Evolutionary conservation across 352 stramenopile genomes (phyloP).

Genomic region (Thraustochytrium striatum): DNA sequence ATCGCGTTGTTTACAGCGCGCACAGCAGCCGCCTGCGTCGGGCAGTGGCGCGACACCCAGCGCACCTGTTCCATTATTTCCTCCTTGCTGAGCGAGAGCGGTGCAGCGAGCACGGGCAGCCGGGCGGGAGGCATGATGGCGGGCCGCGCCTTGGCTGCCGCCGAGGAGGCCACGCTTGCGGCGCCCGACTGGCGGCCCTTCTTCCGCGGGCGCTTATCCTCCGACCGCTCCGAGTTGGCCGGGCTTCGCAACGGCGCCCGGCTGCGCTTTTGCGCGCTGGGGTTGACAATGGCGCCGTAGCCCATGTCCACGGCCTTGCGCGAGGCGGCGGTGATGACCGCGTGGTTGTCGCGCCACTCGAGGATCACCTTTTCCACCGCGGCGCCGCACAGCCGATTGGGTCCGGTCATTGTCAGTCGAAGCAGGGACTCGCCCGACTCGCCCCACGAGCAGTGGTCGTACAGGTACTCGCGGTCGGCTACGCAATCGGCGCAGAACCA

Average conservation of each 20-base stretch:
- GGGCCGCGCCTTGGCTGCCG: neutral
- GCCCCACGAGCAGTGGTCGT: slow-evolving; percentile 45
- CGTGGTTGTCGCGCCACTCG: slow-evolving; percentile 35
- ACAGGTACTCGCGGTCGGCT: slow-evolving; percentile 40
- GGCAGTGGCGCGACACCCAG: too few species aligned
- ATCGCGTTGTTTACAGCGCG: too few species aligned
- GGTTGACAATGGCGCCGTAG: neutral
- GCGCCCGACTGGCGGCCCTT: neutral
- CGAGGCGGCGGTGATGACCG: neutral
- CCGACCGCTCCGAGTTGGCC: neutral
- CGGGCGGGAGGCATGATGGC: neutral
- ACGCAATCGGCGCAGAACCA: slow-evolving; percentile 41
- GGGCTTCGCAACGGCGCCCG: neutral
- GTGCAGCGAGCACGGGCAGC: neutral
- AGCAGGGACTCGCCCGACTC: slow-evolving; percentile 2
- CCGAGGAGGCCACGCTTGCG: neutral
- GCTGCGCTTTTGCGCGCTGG: neutral
- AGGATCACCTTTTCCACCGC: slow-evolving; percentile 4
- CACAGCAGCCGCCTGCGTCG: too few species aligned
- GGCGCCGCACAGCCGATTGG: neutral
- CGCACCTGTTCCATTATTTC: neutral
- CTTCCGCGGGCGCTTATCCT: neutral
- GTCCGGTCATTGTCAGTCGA: neutral
- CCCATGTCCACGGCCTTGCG: neutral
- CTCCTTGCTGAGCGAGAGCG: neutral